Base-by-base conservation (phyloP, 371 early-diverging fungal genomes). In the Mucor velutinosus region DNA sequence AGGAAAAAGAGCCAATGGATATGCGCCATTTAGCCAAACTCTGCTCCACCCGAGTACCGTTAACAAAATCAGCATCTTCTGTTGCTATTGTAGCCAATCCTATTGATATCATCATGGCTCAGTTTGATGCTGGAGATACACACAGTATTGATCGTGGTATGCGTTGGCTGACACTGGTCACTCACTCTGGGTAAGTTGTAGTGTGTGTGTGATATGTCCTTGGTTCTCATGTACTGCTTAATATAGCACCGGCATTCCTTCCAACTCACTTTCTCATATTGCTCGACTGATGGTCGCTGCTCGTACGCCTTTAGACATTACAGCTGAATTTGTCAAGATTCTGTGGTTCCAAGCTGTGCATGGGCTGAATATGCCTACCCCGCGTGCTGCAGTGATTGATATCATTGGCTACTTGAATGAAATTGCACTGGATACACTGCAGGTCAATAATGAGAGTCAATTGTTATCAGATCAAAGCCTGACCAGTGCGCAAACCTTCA, bases 301-400 rank as follows among this genome's bases (percentile, higher is more conserved):
- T 5, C 60, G 66, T 1, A 66, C 75, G 21, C 58, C 80, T 0
- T 49, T 86, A 15, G 65, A 61, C 12, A 71, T 67, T 0, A 74
- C 65, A 12, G 77, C 79, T 11, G 67, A 78, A 32, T 82, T 83
- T 65, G 49, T 80, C 11, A 76, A 82, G 37, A 49, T 80, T 33
- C 56, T 86, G 1, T 86, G 86, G 86, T 83, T 77, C 56, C 86
- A 86, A 65, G 76, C 73, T 27, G 76, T 78, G 29, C 74, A 75
- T 49, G 67, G 77, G 1, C 57, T 76, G 8, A 76, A 75, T 58
- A 57, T 70, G 6, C 49, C 63, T 10, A 68, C 77, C 12, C 62
- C 76, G 4, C 80, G 79, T 29, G 66, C 75, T 0, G 74, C 56
- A 11, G 67, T 86, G n/a, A 65, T 77, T 15, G 80, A 84, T 64